Conservation (phyloP, 2,329 filamentous ascomycete species). For the Aspergillus novoparasiticus region DNA sequence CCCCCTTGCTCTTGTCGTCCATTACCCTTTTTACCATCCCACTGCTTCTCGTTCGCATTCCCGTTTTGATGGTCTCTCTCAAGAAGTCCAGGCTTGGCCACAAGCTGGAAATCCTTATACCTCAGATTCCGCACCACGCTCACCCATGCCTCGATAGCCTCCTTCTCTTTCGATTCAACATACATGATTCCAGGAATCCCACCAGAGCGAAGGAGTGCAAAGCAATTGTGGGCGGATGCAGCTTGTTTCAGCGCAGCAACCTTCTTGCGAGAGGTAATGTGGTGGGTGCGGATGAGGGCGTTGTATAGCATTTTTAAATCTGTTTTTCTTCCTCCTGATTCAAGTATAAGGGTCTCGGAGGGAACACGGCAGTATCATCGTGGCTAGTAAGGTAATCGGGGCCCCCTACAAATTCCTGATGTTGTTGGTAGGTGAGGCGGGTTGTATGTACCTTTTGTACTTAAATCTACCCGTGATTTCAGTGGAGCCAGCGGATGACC, state of each 20-base stretch:
- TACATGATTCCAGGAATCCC: conserved; percentile 78
- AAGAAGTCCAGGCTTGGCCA: conserved; percentile 52
- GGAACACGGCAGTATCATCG: background rate
- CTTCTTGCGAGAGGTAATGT: conserved; percentile 81
- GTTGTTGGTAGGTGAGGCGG: background rate
- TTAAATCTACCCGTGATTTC: too few relatives aligned
- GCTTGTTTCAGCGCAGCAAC: conserved; percentile 65
- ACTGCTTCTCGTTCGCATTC: background rate
- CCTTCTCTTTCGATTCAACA: conserved; percentile 62
- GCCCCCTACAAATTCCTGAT: background rate
- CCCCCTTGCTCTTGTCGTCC: background rate
- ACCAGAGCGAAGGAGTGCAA: conserved; percentile 67
- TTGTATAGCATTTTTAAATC: conserved; percentile 43
- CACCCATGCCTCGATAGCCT: conserved; percentile 65
- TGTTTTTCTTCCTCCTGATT: background rate
- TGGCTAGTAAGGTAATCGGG: background rate
- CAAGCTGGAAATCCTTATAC: conserved; percentile 74
- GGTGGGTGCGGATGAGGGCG: conserved; percentile 74
- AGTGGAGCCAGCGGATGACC: too few relatives aligned
- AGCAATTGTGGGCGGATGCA: conserved; percentile 61
- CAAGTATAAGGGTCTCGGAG: background rate
- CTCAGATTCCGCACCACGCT: conserved; percentile 63
- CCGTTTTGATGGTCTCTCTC: conserved; percentile 12
- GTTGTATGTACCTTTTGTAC: too few relatives aligned
- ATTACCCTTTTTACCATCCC: background rate